phyloP scores from a whole-genome alignment of 768 basidiomycete species.

The Cubamyces lactineus region DNA sequence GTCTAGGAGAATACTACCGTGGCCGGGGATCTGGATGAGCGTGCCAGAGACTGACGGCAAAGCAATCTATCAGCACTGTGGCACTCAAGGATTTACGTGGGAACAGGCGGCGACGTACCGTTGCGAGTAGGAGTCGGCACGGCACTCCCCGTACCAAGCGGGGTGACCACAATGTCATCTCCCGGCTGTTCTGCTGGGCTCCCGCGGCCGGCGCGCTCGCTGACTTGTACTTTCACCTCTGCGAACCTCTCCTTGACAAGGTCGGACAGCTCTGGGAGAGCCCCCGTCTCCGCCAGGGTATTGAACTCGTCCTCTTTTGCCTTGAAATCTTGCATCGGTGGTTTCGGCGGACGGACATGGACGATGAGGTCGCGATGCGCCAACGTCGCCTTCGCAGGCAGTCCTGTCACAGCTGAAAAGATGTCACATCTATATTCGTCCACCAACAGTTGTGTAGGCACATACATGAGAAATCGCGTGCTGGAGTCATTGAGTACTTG shows the following conservation, averaged over 20 bases:
- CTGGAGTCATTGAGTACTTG: constrained; percentile 48
- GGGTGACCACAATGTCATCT: constrained; percentile 66
- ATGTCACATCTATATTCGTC: background rate
- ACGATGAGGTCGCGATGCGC: constrained; percentile 48
- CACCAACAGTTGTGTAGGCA: background rate
- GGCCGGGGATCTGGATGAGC: constrained; percentile 71
- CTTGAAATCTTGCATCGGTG: constrained; percentile 42
- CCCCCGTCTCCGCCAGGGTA: constrained; percentile 25
- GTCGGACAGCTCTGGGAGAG: constrained; percentile 28
- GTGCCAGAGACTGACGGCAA: constrained; percentile 67
- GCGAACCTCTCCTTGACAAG: constrained; percentile 44
- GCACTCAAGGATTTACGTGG: background rate
- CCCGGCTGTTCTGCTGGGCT: constrained; percentile 41
- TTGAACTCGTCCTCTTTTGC: constrained; percentile 37
- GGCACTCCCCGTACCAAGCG: constrained; percentile 90
- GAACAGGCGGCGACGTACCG: constrained; percentile 47
- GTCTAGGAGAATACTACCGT: constrained; percentile 82
- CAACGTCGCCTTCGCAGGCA: constrained; percentile 50
- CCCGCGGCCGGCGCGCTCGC: constrained; percentile 16
- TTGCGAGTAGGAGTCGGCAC: constrained; percentile 87
- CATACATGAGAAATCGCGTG: constrained; percentile 40
- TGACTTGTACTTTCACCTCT: constrained; percentile 41
- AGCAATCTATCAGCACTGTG: background rate
- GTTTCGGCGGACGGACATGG: constrained; percentile 49
- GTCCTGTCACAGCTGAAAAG: constrained; percentile 38